phyloP scores from a whole-genome alignment of 208 protist genomes.

The Acanthamoeba triangularis region DNA sequence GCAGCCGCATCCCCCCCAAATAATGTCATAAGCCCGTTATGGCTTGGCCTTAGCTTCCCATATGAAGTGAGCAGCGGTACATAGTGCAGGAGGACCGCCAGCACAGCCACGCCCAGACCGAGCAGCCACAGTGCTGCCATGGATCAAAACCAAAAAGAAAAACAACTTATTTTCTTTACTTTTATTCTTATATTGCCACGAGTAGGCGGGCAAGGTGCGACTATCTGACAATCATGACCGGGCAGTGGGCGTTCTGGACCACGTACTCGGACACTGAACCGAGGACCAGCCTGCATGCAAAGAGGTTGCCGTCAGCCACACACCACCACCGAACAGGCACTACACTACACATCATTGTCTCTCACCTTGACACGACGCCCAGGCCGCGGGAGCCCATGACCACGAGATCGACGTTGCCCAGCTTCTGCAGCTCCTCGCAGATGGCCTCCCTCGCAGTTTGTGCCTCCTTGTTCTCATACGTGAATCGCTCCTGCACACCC shows the following conservation, averaged over 20 bases:
- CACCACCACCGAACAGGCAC: not conserved
- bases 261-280: conserved; percentile 10
- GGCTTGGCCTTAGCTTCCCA: not conserved
- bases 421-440: not conserved
- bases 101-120: too few relatives aligned
- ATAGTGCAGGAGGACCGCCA: not conserved
- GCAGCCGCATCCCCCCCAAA: too few relatives aligned
- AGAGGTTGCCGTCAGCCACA: not conserved
- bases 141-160: too few relatives aligned
- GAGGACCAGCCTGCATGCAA: not conserved
- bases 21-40: too few relatives aligned
- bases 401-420: not conserved
- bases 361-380: not conserved
- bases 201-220: too few relatives aligned
- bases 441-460: not conserved
- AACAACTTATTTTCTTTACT: too few relatives aligned
- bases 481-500: conserved; percentile 15
- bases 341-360: not conserved
- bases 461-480: conserved; percentile 3
- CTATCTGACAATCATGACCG: conserved; percentile 1
- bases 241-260: not conserved
- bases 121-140: too few relatives aligned
- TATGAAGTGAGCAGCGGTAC: not conserved
- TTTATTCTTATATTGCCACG: too few relatives aligned
- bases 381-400: conserved; percentile 5